phyloP scores from a whole-genome alignment of 192 early-diverging fungal genomes.

The Umbelopsis sp. region DNA sequence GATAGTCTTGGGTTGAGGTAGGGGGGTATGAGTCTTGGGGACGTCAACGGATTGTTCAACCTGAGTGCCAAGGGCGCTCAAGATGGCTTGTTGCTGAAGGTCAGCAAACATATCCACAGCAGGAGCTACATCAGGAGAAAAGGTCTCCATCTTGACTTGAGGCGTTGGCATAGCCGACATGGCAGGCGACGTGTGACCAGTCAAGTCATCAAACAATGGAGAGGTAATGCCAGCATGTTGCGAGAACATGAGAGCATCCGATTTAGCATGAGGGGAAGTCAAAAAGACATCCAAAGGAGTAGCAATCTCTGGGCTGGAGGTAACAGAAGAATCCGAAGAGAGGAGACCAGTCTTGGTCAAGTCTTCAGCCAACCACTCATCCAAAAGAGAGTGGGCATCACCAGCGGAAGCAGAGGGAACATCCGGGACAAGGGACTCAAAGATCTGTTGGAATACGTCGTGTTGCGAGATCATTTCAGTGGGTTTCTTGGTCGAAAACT shows the following conservation, averaged over 20 bases:
- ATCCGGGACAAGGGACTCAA: constrained; percentile 24
- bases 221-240: constrained; percentile 3
- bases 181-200: neutral
- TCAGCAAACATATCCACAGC: constrained; percentile 15
- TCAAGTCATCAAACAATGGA: constrained; percentile 11
- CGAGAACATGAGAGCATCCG: neutral
- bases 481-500: constrained; percentile 17
- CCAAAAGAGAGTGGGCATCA: constrained; percentile 29
- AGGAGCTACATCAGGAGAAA: neutral
- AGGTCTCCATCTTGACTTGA: constrained; percentile 6
- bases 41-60: neutral
- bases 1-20: neutral
- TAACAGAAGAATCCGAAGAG: constrained; percentile 27
- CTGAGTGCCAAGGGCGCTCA: neutral
- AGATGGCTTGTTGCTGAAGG: constrained; percentile 5
- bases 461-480: constrained; percentile 17
- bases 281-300: constrained; percentile 37
- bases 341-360: constrained; percentile 40
- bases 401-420: constrained; percentile 19
- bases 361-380: constrained; percentile 51
- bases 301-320: constrained; percentile 31
- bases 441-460: constrained; percentile 34
- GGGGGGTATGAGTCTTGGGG: neutral
- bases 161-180: constrained; percentile 11
- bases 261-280: constrained; percentile 27